Conservation (phyloP, 805 yeast genomes). For the Brettanomyces sp. region DNA sequence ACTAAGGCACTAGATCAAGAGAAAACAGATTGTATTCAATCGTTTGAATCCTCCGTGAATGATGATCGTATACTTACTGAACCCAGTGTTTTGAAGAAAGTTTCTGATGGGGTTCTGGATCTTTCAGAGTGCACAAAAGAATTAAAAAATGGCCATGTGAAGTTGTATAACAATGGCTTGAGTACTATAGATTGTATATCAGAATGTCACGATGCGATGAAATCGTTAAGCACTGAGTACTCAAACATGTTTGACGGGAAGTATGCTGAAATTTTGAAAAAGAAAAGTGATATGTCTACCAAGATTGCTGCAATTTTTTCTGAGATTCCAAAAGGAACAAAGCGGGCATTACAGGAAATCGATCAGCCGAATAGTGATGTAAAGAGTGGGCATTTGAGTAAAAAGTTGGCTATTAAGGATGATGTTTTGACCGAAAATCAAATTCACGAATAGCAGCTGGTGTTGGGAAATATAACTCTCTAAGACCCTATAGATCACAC, state of each 20-base stretch:
- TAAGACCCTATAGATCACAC: too few relatives aligned
- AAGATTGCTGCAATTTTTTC: not conserved
- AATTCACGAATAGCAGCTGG: too few relatives aligned
- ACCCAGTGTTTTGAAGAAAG: not conserved
- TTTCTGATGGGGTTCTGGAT: not conserved
- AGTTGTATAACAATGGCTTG: not conserved
- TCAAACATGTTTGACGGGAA: not conserved
- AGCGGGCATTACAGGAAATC: not conserved
- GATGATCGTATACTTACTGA: not conserved
- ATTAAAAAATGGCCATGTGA: not conserved
- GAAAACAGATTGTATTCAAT: too few relatives aligned
- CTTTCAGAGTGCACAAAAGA: not conserved
- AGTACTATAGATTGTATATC: not conserved
- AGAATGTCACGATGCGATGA: not conserved
- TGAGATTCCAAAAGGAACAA: not conserved
- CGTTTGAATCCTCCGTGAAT: too few relatives aligned
- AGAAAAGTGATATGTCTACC: not conserved
- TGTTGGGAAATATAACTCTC: too few relatives aligned
- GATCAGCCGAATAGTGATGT: not conserved
- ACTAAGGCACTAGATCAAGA: too few relatives aligned
- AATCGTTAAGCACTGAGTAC: not conserved
- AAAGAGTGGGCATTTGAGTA: not conserved
- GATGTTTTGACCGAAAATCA: too few relatives aligned
- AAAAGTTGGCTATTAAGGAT: too few relatives aligned
- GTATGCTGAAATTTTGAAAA: not conserved